Evolutionary conservation across 495 filamentous ascomycete genomes (phyloP).

Genomic region (Aspergillus bertholletiae): DNA sequence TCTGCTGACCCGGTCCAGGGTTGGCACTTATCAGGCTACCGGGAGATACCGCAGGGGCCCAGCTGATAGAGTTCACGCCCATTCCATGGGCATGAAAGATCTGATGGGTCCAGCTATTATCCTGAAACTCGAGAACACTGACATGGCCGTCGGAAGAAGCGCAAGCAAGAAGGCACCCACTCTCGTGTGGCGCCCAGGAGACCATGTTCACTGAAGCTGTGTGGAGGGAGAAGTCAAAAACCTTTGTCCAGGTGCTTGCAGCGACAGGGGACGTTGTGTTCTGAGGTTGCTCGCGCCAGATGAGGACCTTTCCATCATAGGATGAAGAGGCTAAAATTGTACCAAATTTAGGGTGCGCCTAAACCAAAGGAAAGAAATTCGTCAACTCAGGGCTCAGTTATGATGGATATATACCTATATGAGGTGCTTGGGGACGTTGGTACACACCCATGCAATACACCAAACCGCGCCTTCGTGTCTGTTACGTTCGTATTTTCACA

Average conservation of each 20-base stretch:
- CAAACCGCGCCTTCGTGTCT: conserved; percentile 95
- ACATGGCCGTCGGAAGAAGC: conserved; percentile 92
- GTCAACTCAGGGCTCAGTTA: background rate
- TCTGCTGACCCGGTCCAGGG: conserved; percentile 55
- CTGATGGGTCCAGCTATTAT: conserved; percentile 80
- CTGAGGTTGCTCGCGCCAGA: conserved; percentile 85
- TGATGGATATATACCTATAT: background rate
- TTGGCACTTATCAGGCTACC: conserved; percentile 74
- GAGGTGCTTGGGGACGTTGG: no score
- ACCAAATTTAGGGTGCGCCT: conserved; percentile 96
- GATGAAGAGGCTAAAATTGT: conserved; percentile 91
- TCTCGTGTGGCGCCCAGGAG: conserved; percentile 94
- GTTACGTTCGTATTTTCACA: conserved; percentile 5
- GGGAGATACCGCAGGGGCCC: conserved; percentile 80
- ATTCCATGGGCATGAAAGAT: conserved; percentile 89
- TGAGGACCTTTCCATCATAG: conserved; percentile 96
- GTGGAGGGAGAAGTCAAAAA: conserved; percentile 88
- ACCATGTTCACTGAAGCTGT: conserved; percentile 95
- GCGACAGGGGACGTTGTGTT: conserved; percentile 41
- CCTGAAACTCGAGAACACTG: conserved; percentile 90
- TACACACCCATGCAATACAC: conserved; percentile 84
- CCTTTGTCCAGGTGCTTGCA: conserved; percentile 65
- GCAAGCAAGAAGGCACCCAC: conserved; percentile 89
- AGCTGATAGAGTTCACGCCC: conserved; percentile 91
- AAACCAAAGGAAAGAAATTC: conserved; percentile 1